A percentile compares a stretch with the other conserved stretches of the same genome.
Evolutionary conservation across 108 stramenopile species (phyloP).

Genomic region (Stephanodiscus minutulus): DNA sequence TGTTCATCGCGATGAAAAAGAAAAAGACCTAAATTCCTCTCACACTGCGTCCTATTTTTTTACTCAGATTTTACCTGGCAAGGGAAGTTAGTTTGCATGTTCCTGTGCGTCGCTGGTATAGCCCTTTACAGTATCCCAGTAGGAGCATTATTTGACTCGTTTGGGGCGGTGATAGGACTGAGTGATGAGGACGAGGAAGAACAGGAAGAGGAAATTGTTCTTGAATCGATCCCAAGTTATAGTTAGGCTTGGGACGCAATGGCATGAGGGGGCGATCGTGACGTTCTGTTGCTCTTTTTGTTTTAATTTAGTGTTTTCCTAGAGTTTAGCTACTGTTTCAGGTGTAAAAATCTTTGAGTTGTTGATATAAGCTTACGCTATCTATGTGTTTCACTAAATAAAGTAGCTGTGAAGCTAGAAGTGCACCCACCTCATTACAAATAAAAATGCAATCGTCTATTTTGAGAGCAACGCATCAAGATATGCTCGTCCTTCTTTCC

Average conservation of each 20-base stretch:
- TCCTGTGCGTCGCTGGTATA: constrained; percentile 84
- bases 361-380: too few species aligned
- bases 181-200: constrained; percentile 77
- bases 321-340: too few species aligned
- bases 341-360: too few species aligned
- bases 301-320: too few species aligned
- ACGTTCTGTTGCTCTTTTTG: too few species aligned
- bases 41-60: neutral
- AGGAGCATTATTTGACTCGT: constrained; percentile 89
- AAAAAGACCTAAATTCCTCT: neutral
- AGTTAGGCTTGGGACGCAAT: neutral
- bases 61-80: constrained; percentile 84
- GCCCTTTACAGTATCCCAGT: constrained; percentile 89
- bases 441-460: too few species aligned
- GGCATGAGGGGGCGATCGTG: too few species aligned
- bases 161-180: constrained; percentile 83
- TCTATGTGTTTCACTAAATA: too few species aligned
- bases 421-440: too few species aligned
- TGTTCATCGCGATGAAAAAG: neutral
- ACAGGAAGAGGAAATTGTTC: constrained; percentile 49
- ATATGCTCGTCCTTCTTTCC: neutral
- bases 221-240: neutral
- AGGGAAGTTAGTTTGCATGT: constrained; percentile 82
- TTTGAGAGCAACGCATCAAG: too few species aligned
- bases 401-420: too few species aligned